phyloP scores from a whole-genome alignment of 345 rosid genomes.

The Alliaria petiolata region DNA sequence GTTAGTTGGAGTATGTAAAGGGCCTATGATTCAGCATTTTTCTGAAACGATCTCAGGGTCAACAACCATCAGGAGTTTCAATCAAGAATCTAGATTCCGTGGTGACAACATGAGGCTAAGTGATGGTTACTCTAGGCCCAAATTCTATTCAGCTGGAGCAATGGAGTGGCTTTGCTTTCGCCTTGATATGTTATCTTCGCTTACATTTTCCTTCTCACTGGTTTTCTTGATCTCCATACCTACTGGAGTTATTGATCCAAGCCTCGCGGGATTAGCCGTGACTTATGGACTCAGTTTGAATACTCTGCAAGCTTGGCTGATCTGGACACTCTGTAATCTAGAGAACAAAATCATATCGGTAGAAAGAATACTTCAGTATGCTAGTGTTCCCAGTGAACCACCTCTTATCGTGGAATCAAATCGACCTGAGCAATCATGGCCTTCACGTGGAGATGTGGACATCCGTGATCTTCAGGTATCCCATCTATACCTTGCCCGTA shows the following conservation, averaged over 20 bases:
- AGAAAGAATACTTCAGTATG: slow-evolving; percentile 82
- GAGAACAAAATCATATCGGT: slow-evolving; percentile 89
- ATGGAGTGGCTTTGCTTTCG: slow-evolving; percentile 91
- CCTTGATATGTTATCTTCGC: slow-evolving; percentile 57
- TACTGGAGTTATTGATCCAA: slow-evolving; percentile 57
- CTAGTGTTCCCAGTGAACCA: slow-evolving; percentile 64
- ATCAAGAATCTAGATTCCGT: slow-evolving; percentile 66
- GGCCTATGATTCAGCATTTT: slow-evolving; percentile 82
- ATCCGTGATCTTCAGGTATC: slow-evolving; percentile 62
- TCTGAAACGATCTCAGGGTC: slow-evolving; percentile 79
- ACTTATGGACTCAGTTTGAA: slow-evolving; percentile 82
- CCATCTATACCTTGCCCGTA: not conserved
- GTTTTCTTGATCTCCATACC: slow-evolving; percentile 64
- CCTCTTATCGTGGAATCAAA: slow-evolving; percentile 60
- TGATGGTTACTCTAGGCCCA: slow-evolving; percentile 68
- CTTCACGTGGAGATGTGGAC: slow-evolving; percentile 53
- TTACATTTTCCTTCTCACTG: slow-evolving; percentile 70
- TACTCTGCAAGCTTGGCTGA: slow-evolving; percentile 58
- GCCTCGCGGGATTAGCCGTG: slow-evolving; percentile 85
- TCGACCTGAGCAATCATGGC: slow-evolving; percentile 59
- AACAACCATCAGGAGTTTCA: slow-evolving; percentile 78
- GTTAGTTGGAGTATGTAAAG: slow-evolving; percentile 74
- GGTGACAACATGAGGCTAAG: slow-evolving; percentile 50
- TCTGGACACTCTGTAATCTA: slow-evolving; percentile 61
- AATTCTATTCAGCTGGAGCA: slow-evolving; percentile 56